Percentiles rank a stretch among this genome's conserved stretches.
Evolutionary conservation across 176 grass and related monocot species (phyloP).

Genomic region (Juncus effusus): DNA sequence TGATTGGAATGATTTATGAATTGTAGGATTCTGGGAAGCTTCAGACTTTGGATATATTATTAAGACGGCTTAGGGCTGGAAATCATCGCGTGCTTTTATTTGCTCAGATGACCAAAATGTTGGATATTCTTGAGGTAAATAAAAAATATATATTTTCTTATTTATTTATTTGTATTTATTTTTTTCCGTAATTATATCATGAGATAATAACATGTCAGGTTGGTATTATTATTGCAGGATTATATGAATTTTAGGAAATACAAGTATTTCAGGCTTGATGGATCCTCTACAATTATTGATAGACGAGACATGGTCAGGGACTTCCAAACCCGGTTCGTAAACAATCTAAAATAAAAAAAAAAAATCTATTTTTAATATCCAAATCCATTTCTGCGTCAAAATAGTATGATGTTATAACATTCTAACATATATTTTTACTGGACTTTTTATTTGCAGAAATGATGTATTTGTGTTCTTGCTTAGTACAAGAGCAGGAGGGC

Average conservation of each 20-base stretch:
- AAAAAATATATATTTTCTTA: neutral
- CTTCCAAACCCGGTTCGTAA: conserved; percentile 71
- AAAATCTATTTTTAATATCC: conserved; percentile 1
- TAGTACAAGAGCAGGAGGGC: conserved; percentile 95
- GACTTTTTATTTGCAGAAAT: conserved; percentile 51
- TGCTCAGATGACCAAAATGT: conserved; percentile 99
- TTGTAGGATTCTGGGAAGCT: conserved; percentile 97
- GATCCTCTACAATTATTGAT: conserved; percentile 85
- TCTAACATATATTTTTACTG: conserved; percentile 1
- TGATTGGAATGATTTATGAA: conserved; percentile 2
- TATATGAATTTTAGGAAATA: conserved; percentile 99
- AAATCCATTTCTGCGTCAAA: neutral
- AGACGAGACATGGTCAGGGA: conserved; percentile 99
- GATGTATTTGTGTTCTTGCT: conserved; percentile 99
- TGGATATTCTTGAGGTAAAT: conserved; percentile 97
- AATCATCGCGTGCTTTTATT: conserved; percentile 97
- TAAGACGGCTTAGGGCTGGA: conserved; percentile 75
- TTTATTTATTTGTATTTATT: neutral
- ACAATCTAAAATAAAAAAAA: neutral
- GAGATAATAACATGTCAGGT: neutral
- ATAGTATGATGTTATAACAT: neutral
- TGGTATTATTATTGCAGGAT: conserved; percentile 56
- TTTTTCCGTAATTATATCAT: conserved; percentile 14
- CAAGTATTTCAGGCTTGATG: conserved; percentile 94
- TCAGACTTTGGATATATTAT: conserved; percentile 79